Conservation (phyloP, 306 rosid genomes). For the Acacia acuminata region DNA sequence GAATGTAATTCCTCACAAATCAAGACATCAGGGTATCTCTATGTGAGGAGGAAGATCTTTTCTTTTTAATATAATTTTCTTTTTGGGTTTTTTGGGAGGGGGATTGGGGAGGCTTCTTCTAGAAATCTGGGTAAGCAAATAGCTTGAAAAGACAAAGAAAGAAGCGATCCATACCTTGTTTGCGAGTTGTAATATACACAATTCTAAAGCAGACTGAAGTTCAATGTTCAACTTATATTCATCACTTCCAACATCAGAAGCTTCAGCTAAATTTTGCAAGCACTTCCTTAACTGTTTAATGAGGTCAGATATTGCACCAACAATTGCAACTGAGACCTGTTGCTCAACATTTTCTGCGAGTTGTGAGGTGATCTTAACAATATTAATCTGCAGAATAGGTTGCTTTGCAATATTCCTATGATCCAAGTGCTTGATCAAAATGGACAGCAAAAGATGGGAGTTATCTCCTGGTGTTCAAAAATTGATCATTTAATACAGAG, state of each 20-base stretch:
- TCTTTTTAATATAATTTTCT: neutral
- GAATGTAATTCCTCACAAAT: neutral
- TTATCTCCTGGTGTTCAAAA: slow-evolving; percentile 74
- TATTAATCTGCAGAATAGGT: slow-evolving; percentile 68
- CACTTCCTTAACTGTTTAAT: slow-evolving; percentile 83
- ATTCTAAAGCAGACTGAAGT: slow-evolving; percentile 74
- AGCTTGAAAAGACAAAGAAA: slow-evolving; percentile 24
- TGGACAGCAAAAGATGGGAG: slow-evolving; percentile 79
- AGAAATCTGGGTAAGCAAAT: slow-evolving; percentile 21
- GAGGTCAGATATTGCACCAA: slow-evolving; percentile 87
- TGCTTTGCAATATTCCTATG: slow-evolving; percentile 77
- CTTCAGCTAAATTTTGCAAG: slow-evolving; percentile 73
- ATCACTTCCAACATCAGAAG: slow-evolving; percentile 42
- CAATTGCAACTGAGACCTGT: slow-evolving; percentile 65
- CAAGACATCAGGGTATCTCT: slow-evolving; percentile 15
- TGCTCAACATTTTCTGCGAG: slow-evolving; percentile 74
- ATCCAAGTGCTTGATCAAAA: slow-evolving; percentile 96
- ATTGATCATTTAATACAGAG: slow-evolving; percentile 21
- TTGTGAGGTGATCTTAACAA: slow-evolving; percentile 60
- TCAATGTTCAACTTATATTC: slow-evolving; percentile 52
- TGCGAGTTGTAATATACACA: slow-evolving; percentile 74
- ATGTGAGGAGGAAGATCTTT: neutral
- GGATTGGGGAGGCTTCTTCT: neutral
- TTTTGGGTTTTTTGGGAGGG: neutral
- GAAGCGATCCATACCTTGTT: slow-evolving; percentile 58